Conservation (phyloP, 176 grass and related monocot species). For the Carex parvula region DNA sequence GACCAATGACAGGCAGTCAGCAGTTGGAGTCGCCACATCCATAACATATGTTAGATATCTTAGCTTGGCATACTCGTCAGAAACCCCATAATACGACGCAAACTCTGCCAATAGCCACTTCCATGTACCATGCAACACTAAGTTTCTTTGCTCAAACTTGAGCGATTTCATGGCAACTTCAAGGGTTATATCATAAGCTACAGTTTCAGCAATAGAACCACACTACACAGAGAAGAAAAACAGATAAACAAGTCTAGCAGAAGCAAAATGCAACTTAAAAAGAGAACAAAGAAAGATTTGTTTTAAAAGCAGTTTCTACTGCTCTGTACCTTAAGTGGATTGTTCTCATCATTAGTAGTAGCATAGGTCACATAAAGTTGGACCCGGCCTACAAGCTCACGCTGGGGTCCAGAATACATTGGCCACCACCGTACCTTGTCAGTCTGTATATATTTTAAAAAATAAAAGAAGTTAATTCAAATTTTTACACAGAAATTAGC, state of each 20-base stretch:
- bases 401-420: conserved; percentile 80
- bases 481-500: background rate
- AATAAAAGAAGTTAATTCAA: conserved; percentile 8
- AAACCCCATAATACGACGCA: conserved; percentile 91
- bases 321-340: conserved; percentile 64
- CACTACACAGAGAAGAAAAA: conserved; percentile 53
- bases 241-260: conserved; percentile 27
- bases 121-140: conserved; percentile 81
- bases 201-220: conserved; percentile 96
- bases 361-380: conserved; percentile 76
- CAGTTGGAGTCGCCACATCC: conserved; percentile 94
- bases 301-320: conserved; percentile 6
- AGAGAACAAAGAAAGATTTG: background rate
- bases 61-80: conserved; percentile 85
- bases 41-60: conserved; percentile 98
- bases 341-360: conserved; percentile 79
- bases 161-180: conserved; percentile 98
- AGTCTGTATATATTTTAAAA: conserved; percentile 42
- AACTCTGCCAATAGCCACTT: conserved; percentile 98
- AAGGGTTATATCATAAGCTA: conserved; percentile 91
- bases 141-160: conserved; percentile 71
- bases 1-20: conserved; percentile 78
- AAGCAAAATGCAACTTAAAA: background rate
- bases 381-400: conserved; percentile 86
- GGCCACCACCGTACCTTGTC: conserved; percentile 96